These are phyloP conservation scores for Pholiota molesta DNA, from an alignment of 768 basidiomycete genomes.

Conservation along the genomic window DNA sequence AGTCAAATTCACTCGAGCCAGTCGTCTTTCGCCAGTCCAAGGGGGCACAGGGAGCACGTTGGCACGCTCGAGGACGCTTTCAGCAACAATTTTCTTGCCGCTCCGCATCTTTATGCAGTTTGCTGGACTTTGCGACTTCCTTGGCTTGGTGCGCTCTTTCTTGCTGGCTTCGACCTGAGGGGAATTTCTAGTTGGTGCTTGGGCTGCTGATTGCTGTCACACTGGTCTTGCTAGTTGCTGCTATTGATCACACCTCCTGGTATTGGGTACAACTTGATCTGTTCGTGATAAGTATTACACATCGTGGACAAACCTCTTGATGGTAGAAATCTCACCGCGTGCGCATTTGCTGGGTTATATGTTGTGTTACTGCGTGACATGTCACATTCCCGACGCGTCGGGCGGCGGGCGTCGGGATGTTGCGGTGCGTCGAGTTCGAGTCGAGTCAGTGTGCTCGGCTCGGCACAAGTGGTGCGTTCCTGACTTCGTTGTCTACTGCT, in stretches of 20 bases:
- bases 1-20: neutral
- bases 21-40: neutral
- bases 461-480: too few relatives aligned
- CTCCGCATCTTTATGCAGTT: too few relatives aligned
- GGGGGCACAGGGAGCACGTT: too few relatives aligned
- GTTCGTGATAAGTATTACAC: neutral
- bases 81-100: too few relatives aligned
- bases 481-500: too few relatives aligned
- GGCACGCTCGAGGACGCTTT: too few relatives aligned
- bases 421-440: too few relatives aligned
- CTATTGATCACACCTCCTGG: conserved; percentile 1
- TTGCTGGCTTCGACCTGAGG: neutral
- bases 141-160: neutral
- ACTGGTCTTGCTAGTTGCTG: neutral
- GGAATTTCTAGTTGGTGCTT: neutral
- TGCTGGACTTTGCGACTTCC: too few relatives aligned
- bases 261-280: neutral
- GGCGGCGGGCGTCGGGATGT: too few relatives aligned
- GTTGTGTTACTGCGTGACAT: neutral
- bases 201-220: neutral
- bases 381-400: neutral
- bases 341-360: neutral
- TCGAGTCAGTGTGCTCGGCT: too few relatives aligned
- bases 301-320: neutral
- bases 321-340: neutral